Conservation (phyloP, 2,329 filamentous ascomycete species). For the Xylaria sp. region DNA sequence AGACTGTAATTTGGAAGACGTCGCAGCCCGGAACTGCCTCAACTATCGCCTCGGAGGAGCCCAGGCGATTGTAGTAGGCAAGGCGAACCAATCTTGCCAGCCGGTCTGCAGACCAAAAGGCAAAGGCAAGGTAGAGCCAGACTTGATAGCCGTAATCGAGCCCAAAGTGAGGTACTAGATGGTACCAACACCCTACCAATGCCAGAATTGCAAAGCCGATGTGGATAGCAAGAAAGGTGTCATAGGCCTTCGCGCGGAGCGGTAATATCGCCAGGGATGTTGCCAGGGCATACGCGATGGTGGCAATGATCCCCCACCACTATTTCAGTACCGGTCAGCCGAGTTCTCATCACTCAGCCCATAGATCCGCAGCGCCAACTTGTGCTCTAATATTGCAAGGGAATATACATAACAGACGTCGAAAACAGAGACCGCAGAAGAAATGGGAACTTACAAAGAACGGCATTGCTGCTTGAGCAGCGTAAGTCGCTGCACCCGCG, state of each 20-base stretch:
- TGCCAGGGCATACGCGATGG: constrained; percentile 42
- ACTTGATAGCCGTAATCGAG: constrained; percentile 45
- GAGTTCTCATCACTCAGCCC: not conserved
- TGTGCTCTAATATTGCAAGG: too few species aligned
- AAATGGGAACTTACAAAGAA: constrained; percentile 31
- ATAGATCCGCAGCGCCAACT: not conserved
- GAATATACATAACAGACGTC: not conserved
- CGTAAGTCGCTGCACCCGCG: constrained; percentile 29
- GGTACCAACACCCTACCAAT: constrained; percentile 45
- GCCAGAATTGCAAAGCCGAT: constrained; percentile 46
- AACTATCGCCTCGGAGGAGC: constrained; percentile 24
- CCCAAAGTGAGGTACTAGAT: constrained; percentile 42
- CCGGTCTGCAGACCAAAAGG: constrained; percentile 43
- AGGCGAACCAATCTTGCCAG: constrained; percentile 38
- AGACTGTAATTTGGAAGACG: constrained; percentile 36
- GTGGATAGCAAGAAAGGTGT: constrained; percentile 47
- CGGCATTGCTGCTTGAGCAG: constrained; percentile 31
- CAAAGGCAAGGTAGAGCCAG: constrained; percentile 44
- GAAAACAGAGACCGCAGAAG: not conserved
- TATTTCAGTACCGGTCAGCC: constrained; percentile 3
- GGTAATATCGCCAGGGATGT: constrained; percentile 45
- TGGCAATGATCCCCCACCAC: constrained; percentile 47
- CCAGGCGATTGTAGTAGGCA: constrained; percentile 40
- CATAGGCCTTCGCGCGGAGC: constrained; percentile 46
- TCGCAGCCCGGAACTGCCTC: constrained; percentile 35